Evolutionary conservation across 352 stramenopile species (phyloP).

Genomic region (Phytophthora vignae): DNA sequence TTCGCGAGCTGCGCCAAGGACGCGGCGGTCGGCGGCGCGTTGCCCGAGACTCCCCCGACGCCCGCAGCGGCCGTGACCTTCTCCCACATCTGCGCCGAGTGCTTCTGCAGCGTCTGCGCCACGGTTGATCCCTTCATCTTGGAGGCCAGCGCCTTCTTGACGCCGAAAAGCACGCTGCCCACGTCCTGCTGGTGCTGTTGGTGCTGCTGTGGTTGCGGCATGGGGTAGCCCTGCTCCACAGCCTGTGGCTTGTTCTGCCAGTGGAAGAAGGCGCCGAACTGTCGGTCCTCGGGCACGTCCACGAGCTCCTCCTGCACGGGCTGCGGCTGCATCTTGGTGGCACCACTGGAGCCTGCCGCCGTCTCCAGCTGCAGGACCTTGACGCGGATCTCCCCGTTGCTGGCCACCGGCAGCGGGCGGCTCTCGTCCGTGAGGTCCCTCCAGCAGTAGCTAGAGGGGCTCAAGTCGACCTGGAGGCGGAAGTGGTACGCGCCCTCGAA

Average conservation of each 20-base stretch:
- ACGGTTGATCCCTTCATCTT: slow-evolving; percentile 82
- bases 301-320: slow-evolving; percentile 39
- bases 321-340: not conserved
- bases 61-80: slow-evolving; percentile 59
- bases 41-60: slow-evolving; percentile 28
- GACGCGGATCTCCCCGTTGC: slow-evolving; percentile 59
- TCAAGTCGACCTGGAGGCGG: slow-evolving; percentile 60
- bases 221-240: slow-evolving; percentile 14
- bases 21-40: slow-evolving; percentile 61
- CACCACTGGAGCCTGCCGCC: not conserved
- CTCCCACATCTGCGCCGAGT: slow-evolving; percentile 76
- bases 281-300: slow-evolving; percentile 71
- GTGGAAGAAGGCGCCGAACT: slow-evolving; percentile 75
- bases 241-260: slow-evolving; percentile 38
- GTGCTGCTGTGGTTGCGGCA: slow-evolving; percentile 11
- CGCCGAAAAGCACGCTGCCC: slow-evolving; percentile 65
- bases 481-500: slow-evolving; percentile 85
- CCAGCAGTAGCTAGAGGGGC: slow-evolving; percentile 69
- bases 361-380: slow-evolving; percentile 82
- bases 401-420: slow-evolving; percentile 47
- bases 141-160: slow-evolving; percentile 83
- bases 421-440: slow-evolving; percentile 71
- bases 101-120: slow-evolving; percentile 79
- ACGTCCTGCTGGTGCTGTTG: slow-evolving; percentile 51
- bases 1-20: slow-evolving; percentile 75